These are phyloP conservation scores for Suhomyces sp. DNA, from an alignment of 805 yeast species.

Conservation along the genomic window DNA sequence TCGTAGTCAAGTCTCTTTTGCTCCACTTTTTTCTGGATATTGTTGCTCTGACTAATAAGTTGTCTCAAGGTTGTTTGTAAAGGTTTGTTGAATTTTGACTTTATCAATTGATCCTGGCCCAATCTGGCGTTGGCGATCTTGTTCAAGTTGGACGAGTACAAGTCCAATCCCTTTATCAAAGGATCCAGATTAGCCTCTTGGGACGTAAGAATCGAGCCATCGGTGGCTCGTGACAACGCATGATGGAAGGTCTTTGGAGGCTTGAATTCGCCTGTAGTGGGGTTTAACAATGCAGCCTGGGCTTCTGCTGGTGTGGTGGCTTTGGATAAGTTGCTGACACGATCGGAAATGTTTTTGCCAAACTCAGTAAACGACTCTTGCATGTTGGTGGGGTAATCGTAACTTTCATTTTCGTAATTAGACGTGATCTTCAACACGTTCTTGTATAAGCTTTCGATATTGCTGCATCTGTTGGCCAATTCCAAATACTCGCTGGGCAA, in stretches of 20 bases:
- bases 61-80: conserved; percentile 60
- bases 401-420: conserved; percentile 70
- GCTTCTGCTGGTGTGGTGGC: conserved; percentile 82
- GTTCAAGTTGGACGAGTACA: conserved; percentile 66
- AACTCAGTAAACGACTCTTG: conserved; percentile 74
- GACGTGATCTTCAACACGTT: conserved; percentile 43
- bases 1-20: conserved; percentile 77
- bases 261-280: conserved; percentile 41
- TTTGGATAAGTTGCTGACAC: conserved; percentile 64
- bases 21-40: conserved; percentile 71
- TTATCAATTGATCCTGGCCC: conserved; percentile 75
- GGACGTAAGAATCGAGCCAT: conserved; percentile 46
- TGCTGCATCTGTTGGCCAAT: conserved; percentile 38
- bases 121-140: conserved; percentile 80
- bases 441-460: conserved; percentile 39
- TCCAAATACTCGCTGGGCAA: conserved; percentile 76
- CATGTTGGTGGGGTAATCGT: conserved; percentile 77
- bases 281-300: conserved; percentile 60
- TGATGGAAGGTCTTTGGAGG: conserved; percentile 81
- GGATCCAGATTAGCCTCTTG: conserved; percentile 44
- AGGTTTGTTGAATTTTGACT: conserved; percentile 64
- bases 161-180: conserved; percentile 59
- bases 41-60: conserved; percentile 59
- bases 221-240: conserved; percentile 75
- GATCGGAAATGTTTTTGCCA: conserved; percentile 60